Conservation (phyloP, 2,329 filamentous ascomycete species). For the Hymenoscyphus salicellus region DNA sequence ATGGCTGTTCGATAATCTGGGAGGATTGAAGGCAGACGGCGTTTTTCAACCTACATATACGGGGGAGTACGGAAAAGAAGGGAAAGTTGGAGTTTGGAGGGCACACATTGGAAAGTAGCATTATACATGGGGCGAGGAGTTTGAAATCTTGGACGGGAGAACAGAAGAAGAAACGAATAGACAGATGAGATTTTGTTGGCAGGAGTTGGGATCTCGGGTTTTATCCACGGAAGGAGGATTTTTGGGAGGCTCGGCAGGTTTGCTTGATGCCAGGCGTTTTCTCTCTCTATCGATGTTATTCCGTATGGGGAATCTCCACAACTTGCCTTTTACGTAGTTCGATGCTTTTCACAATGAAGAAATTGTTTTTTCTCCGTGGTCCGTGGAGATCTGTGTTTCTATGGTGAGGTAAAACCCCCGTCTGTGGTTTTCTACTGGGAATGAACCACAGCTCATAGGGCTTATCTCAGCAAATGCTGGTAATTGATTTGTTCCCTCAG, state of each 20-base stretch:
- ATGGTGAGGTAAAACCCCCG: too few relatives aligned
- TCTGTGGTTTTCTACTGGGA: too few relatives aligned
- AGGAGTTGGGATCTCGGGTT: neutral
- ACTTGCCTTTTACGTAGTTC: neutral
- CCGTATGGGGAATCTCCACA: neutral
- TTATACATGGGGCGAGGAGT: constrained; percentile 1
- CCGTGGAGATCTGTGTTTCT: neutral
- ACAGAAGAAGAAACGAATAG: neutral
- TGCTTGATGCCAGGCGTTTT: constrained; percentile 1
- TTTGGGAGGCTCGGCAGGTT: neutral
- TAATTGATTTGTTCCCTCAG: too few relatives aligned
- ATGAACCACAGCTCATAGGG: too few relatives aligned
- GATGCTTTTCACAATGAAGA: neutral
- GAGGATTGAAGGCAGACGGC: neutral
- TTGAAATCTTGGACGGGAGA: neutral
- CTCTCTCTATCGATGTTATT: neutral
- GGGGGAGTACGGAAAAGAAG: neutral
- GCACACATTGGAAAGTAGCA: neutral
- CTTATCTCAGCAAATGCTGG: too few relatives aligned
- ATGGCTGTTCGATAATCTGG: constrained; percentile 34
- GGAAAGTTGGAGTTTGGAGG: neutral
- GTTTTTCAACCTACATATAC: neutral
- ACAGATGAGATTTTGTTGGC: neutral
- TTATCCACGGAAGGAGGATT: neutral
- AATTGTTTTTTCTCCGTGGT: neutral